phyloP scores from a whole-genome alignment of 1,139 yeast species.

The Candida sp. region DNA sequence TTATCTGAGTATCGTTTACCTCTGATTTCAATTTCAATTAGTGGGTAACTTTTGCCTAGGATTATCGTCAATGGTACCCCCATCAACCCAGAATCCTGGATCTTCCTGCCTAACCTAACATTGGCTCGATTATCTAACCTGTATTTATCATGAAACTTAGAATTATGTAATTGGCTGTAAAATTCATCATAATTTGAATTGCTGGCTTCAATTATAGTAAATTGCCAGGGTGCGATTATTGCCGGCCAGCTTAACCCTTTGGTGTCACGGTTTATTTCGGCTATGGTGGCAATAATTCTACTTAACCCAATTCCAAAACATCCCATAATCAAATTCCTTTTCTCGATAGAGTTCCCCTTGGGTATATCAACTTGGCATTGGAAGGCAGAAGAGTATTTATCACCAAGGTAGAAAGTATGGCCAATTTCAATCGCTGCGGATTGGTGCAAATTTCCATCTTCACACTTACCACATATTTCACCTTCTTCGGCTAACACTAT shows the following conservation, averaged over 20 bases:
- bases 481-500: conserved; percentile 66
- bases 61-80: conserved; percentile 68
- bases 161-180: conserved; percentile 11
- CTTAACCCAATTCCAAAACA: conserved; percentile 96
- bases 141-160: conserved; percentile 19
- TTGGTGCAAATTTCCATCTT: conserved; percentile 46
- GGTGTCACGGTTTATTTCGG: conserved; percentile 68
- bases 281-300: conserved; percentile 81
- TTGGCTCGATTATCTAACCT: conserved; percentile 31
- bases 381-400: conserved; percentile 69
- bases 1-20: conserved; percentile 33
- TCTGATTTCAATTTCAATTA: conserved; percentile 63
- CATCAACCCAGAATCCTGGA: conserved; percentile 50
- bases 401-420: conserved; percentile 87
- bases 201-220: conserved; percentile 51
- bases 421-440: conserved; percentile 84
- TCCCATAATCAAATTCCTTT: conserved; percentile 59
- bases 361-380: conserved; percentile 51
- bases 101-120: conserved; percentile 44
- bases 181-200: conserved; percentile 10
- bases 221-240: conserved; percentile 70
- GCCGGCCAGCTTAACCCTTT: conserved; percentile 83
- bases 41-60: conserved; percentile 57
- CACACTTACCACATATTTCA: conserved; percentile 71
- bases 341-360: conserved; percentile 27